Evolutionary conservation across 139 green algal species (phyloP), one percentile per base, ranked within the genome.

Genomic region (Auxenochlorella protothecoides): DNA sequence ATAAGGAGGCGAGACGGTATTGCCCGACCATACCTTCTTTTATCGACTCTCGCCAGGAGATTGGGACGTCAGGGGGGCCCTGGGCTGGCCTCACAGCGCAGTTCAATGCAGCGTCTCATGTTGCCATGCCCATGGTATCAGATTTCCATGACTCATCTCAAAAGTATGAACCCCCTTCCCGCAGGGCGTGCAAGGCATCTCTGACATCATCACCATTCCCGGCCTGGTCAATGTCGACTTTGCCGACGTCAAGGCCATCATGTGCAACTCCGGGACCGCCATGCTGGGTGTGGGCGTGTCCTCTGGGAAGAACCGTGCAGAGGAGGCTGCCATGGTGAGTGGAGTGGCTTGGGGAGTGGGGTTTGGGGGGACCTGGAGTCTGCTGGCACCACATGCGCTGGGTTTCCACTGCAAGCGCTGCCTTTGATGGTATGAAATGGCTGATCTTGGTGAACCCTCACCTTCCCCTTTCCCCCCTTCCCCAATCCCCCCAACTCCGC

Each of bases 191-290:
- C 91, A 96, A 78, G 94, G 94, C 69, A 98, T 99, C 76, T 94
- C 88, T 3, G 94, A 99, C 80, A 99, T 99, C 86, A 98, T 99
- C 82, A 97, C 92, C 5, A 90, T 96, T 76, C 89, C 94, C 5
- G 94, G 94, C 63, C 89, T 98, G 57, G 93, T 98, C 72, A 99
- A 99, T 73, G 94, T 99, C 10, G 94, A 99, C 83, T 98, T 99
- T 87, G 94, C 94, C 3, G 94, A 99, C 75, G 92, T 99, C 10
- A 89, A 88, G 79, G 83, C 94, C 63, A 91, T 99, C 78, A 99
- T 99, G 92, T 83, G 68, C 68, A 97, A 97, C 85, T 85, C 84
- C 13, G 94, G 94, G 66, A 97, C 90, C 3, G 91, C 94, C 63
- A 97, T 98, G 92, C 80, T 99, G 63, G 92, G 92, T 16, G 84